Evolutionary conservation across 345 rosid genomes (phyloP), one percentile per base, ranked within the genome.

Genomic region (Hevea brasiliensis): DNA sequence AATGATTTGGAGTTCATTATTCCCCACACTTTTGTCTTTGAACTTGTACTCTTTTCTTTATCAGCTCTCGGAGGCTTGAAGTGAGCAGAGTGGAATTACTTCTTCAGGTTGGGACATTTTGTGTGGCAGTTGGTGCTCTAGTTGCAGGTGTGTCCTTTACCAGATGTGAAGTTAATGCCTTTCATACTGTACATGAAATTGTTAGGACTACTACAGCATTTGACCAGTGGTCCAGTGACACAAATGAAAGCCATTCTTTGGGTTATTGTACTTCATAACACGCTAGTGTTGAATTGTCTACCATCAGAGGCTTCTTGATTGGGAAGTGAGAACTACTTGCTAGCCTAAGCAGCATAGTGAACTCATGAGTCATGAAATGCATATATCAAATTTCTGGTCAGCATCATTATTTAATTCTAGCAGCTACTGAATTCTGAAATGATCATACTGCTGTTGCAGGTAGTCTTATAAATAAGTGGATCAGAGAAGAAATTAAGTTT

Each of bases 81-180:
- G 98, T 94, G 61, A 90, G 98, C 87, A 88, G 97, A 85, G 87
- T 94, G 45, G 98, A 94, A 80, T 80, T 94, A 68, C 97, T 92
- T 82, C 98, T 94, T 69, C 98, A 94, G 82, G 98, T 94, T 61
- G 98, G 98, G 51, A 78, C 98, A 65, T 92, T 94, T 81, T 92
- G 93, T 79, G 90, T 89, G 63, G 92, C 88, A 61, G 85, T 89
- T 69, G 98, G 98, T 66, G 98, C 98, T 75, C 89, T 94, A 59
- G 72, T 94, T 75, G 90, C 98, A 70, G 98, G 97, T 92, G 72
- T 15, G 73, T 78, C 64, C 65, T 27, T 74, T 69, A 20, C n/a
- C 50, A 40, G 41, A 27, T 8, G 58, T 68, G 64, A 51, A 65
- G n/a, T 18, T 44, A 61, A 71, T 41, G 10, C 29, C 23, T 61